Base-by-base conservation (phyloP, 2,329 filamentous ascomycete species). In the Cryphonectria carpinicola region DNA sequence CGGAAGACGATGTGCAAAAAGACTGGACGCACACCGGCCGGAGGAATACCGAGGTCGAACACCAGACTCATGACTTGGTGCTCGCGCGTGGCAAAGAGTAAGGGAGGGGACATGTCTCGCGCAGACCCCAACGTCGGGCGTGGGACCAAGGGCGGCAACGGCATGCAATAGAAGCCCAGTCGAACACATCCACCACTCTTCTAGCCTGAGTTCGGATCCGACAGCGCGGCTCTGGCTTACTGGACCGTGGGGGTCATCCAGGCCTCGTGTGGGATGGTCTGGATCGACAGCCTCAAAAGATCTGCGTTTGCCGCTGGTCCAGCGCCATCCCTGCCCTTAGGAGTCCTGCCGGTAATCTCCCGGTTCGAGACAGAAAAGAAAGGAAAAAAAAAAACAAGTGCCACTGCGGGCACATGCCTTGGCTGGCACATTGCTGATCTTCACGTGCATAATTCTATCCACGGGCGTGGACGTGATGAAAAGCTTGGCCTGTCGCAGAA, bases 201-300 rank as follows among this genome's bases (percentile, higher is more conserved):
- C 62, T 64, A 68, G 65, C 62, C 17, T 68, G 17, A 56, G 37
- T 22, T 43, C 43, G 28, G 56, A 68, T 72, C 71, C 71, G 71
- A 72, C 71, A 72, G 66, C 46, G 46, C 70, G 71, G 71, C 71
- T 72, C 68, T 71, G 71, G 68, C 69, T 72, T 56, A 54, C 52
- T 25, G n/a, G 49, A n/a, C 52, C 71, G 71, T 72, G 71, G 71
- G 71, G 71, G 71, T 68, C 69, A 60, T 35, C 41, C 54, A 32
- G 28, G 13, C 52, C 35, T 37, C 58, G 69, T 17, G 68, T 66
- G 66, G 67, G 68, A 65, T 69, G 56, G 28, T 1, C n/a, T 28
- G 28, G 37, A 65, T 65, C 25, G 62, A 56, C 60, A 19, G 52
- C 25, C 46, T 54, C 28, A 39, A 39, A 17, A 66, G 22, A 13